Evolutionary conservation across 768 basidiomycete genomes (phyloP), one percentile per base, ranked within the genome.

Genomic region (Tylopilus sp.): DNA sequence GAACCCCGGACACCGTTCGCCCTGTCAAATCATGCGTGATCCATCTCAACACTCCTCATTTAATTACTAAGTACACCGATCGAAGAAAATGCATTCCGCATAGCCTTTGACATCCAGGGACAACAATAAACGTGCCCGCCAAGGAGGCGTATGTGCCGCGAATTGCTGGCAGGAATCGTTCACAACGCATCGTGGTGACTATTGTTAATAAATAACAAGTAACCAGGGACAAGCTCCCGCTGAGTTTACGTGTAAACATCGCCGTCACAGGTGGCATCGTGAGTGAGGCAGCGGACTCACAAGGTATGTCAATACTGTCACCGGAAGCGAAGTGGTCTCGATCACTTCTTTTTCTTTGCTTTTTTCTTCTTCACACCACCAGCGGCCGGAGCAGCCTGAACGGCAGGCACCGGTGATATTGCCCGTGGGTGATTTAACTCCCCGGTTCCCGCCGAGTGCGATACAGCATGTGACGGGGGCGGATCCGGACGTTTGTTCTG

Each of bases 361-460:
- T 89, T 90, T 75, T 91, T 92, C 78, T 91, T 92, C 73, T 87
- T 89, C 37, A 84, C 79, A 3, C 83, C 87, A 17, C 83, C 85
- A 37, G 76, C 72, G n/a, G 76, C 66, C 17, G 74, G 60, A 14
- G 69, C 63, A 3, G 71, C 56, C 45, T 36, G 76, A 61, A 22
- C 67, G 47, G 59, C 69, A 36, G 70, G 55, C 30, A 64, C 63
- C 26, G 69, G 71, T 29, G 77, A 70, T 19, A 65, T 53, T 36
- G 72, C 66, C 9, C 71, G 68, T 41, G 69, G 63, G n/a, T 63
- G 63, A 44, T 54, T 40, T 50, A 67, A 55, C 30, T 66, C 54
- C 48, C 52, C 55, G 50, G 58, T 58, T 24, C 54, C 55, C 19
- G 56, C 53, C 36, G 59, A 57, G 22, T 66, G 65, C 21, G 58